Conservation (phyloP, 2,329 filamentous ascomycete genomes). For the Diaporthe humulicola region DNA sequence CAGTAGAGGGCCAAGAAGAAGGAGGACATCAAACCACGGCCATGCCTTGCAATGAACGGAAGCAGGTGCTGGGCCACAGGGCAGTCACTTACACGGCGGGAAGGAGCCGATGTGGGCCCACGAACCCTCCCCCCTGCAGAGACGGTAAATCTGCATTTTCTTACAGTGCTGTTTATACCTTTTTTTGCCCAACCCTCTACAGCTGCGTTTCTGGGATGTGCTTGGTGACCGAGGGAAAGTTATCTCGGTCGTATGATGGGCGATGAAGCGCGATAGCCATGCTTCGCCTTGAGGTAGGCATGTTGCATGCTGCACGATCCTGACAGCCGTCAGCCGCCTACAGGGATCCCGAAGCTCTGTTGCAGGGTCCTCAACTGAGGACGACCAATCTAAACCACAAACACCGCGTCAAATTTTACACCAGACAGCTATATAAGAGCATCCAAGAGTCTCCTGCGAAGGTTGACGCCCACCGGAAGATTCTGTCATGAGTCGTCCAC, state of each 20-base stretch:
- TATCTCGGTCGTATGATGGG: background rate
- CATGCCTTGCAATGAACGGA: background rate
- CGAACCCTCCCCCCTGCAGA: background rate
- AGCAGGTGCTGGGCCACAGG: background rate
- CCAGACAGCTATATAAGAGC: background rate
- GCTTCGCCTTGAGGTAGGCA: background rate
- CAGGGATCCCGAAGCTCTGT: background rate
- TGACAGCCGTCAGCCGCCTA: background rate
- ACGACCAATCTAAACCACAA: background rate
- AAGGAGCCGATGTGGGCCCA: conserved; percentile 13
- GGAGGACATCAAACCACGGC: background rate
- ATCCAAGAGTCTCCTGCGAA: background rate
- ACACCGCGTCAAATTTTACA: background rate
- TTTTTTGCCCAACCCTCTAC: background rate
- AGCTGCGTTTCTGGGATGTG: background rate
- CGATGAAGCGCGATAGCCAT: too few relatives aligned
- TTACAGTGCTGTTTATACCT: background rate
- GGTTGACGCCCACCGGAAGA: background rate
- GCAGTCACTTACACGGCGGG: conserved; percentile 19
- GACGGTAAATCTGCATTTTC: background rate
- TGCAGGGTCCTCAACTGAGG: background rate
- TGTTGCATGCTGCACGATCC: background rate
- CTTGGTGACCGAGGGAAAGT: background rate
- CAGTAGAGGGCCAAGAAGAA: background rate
- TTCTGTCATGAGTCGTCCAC: background rate